These are phyloP conservation scores for Mixia osmundae DNA, from an alignment of 1,284 basidiomycete species.

Conservation along the genomic window DNA sequence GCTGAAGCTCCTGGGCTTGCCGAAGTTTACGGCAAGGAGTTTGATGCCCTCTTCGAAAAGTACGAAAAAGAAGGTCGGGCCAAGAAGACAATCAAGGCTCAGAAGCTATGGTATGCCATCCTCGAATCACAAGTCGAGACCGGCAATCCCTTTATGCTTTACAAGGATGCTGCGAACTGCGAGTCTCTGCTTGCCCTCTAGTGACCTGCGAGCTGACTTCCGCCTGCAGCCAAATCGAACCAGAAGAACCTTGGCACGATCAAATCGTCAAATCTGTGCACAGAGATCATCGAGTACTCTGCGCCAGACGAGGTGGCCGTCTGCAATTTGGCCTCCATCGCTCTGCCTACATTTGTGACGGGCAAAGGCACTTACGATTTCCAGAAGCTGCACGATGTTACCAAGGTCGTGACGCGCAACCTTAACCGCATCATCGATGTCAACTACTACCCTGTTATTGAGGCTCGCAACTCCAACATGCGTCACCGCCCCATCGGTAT, in stretches of 20 bases:
- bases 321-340: slow-evolving; percentile 94
- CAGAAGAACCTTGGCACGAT: slow-evolving; percentile 97
- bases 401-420: slow-evolving; percentile 80
- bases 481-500: slow-evolving; percentile 94
- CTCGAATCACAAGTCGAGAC: slow-evolving; percentile 96
- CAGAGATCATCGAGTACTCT: slow-evolving; percentile 97
- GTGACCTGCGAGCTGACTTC: background rate
- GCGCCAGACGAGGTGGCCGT: slow-evolving; percentile 95
- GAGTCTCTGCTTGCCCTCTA: slow-evolving; percentile 19
- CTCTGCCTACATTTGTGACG: slow-evolving; percentile 40
- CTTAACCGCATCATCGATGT: slow-evolving; percentile 83
- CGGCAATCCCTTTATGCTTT: slow-evolving; percentile 92
- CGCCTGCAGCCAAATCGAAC: slow-evolving; percentile 58
- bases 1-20: slow-evolving; percentile 79
- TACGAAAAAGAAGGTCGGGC: slow-evolving; percentile 84
- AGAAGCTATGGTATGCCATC: slow-evolving; percentile 97
- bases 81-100: slow-evolving; percentile 69
- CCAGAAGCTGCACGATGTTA: slow-evolving; percentile 76
- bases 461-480: slow-evolving; percentile 81
- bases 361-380: slow-evolving; percentile 32
- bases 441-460: slow-evolving; percentile 77
- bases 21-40: slow-evolving; percentile 79
- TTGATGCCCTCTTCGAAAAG: slow-evolving; percentile 64
- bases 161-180: slow-evolving; percentile 41
- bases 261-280: slow-evolving; percentile 98